phyloP scores from a whole-genome alignment of 2,329 filamentous ascomycete species.

The Ophioceras dolichostomum region DNA sequence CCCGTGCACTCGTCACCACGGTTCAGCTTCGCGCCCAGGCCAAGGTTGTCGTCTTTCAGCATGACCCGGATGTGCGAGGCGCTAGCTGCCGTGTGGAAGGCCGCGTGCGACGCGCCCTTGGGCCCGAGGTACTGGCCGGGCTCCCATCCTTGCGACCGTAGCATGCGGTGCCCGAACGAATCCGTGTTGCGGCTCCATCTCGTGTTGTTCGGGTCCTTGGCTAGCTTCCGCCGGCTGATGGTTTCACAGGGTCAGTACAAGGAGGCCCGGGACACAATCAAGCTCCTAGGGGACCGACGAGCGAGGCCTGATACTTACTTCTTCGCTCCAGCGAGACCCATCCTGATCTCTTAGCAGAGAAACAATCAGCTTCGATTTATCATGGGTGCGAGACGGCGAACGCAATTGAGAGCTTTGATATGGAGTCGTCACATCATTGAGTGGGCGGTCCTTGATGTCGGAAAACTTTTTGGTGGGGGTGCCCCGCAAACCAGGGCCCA shows the following conservation, averaged over 20 bases:
- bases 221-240: constrained; percentile 53
- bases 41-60: constrained; percentile 84
- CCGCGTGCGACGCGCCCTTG: constrained; percentile 60
- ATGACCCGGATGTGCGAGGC: constrained; percentile 74
- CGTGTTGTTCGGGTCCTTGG: constrained; percentile 90
- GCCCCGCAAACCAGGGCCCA: too few species aligned
- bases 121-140: constrained; percentile 76
- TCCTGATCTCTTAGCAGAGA: too few species aligned
- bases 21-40: constrained; percentile 70
- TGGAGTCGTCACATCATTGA: too few species aligned
- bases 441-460: too few species aligned
- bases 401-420: too few species aligned
- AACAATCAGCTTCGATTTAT: too few species aligned
- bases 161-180: constrained; percentile 81
- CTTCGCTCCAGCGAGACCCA: constrained; percentile 58
- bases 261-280: not conserved
- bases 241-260: constrained; percentile 6
- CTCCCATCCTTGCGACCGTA: constrained; percentile 81
- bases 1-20: constrained; percentile 72
- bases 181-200: constrained; percentile 75
- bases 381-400: too few species aligned
- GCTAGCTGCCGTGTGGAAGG: constrained; percentile 67
- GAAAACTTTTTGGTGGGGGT: too few species aligned
- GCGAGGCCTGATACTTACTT: constrained; percentile 34
- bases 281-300: not conserved